Conservation (phyloP, 345 rosid species). For the Sapria himalayana region DNA sequence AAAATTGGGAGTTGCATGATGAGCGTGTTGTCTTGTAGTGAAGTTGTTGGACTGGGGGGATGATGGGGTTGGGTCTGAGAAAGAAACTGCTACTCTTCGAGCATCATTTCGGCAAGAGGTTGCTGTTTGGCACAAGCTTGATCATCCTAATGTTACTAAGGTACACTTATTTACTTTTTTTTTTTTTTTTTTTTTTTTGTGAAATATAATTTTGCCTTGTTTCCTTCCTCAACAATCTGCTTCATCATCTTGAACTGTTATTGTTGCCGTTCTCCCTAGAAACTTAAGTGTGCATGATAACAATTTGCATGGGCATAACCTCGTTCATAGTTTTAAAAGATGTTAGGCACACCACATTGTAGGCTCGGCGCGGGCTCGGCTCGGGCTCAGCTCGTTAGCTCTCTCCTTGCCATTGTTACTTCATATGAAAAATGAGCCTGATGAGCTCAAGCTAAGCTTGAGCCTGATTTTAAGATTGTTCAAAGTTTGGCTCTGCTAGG, state of each 20-base stretch:
- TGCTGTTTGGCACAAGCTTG: constrained; percentile 89
- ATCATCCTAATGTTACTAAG: constrained; percentile 80
- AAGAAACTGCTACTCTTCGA: constrained; percentile 61
- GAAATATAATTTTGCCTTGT: neutral
- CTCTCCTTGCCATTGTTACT: no score
- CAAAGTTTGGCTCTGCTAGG: constrained; percentile 1
- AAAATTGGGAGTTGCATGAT: constrained; percentile 1
- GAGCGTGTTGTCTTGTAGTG: constrained; percentile 23
- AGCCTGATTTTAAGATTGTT: neutral
- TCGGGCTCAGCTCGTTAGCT: no score
- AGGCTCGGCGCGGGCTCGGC: no score
- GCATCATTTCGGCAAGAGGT: constrained; percentile 77
- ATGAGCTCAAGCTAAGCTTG: no score
- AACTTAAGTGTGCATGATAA: no score
- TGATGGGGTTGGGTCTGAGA: constrained; percentile 34
- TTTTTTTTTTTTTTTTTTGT: constrained; percentile 1
- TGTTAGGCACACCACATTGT: no score
- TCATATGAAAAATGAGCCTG: no score
- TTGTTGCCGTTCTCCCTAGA: no score
- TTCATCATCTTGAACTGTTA: no score
- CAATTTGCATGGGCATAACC: no score
- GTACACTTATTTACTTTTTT: constrained; percentile 16
- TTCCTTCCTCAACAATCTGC: no score
- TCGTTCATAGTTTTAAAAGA: no score
- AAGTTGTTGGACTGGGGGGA: constrained; percentile 88